Base-by-base conservation (phyloP, 306 rosid genomes). In the Begonia fuchsioides region DNA sequence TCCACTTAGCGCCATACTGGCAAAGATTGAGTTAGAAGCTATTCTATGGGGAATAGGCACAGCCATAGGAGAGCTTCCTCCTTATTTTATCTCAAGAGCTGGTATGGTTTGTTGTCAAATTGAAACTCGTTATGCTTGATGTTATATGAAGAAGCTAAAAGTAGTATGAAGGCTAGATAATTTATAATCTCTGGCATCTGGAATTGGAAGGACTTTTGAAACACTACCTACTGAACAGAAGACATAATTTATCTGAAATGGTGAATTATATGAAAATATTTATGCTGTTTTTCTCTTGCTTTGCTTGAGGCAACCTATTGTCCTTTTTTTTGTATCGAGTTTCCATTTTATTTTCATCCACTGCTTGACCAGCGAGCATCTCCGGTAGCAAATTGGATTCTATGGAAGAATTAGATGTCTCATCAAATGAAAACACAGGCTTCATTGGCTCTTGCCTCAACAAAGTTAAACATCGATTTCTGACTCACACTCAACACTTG, bases 1-100 rank as follows among this genome's bases (percentile, higher is more conserved):
- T 57, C 96, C 99, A 1, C 93, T 92, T 57, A 68, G 83, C 72
- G 72, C 74, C 72, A 82, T 92, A 69, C 72, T 92, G 73, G 68
- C 81, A 57, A 93, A 86, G 64, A 77, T 92, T 47, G 94, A 86
- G 78, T 2, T 92, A 56, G 99, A 92, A 73, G 96, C 99, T 52
- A 47, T 92, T 69, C 68, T 92, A 15, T 92, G 99, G 99, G 99
- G 99, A 54, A 9, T 78, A 35, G 99, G 99, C 56, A 92, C 99
- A 45, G 96, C 99, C 51, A 55, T 92, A 15, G 99, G 99, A 55
- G 99, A 92, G 76, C 96, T 92, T 75, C 99, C 99, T 68, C 99
- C 99, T 9, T 92, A 92, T 72, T 92, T 92, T 63, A 79, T 92
- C 67, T 85, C 99, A 68, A 80, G 96, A 67, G 99, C 99, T 67